A percentile compares a stretch with the other conserved stretches of the same genome.
phyloP scores from a whole-genome alignment of 306 rosid species.

The Cucurbita maxima region DNA sequence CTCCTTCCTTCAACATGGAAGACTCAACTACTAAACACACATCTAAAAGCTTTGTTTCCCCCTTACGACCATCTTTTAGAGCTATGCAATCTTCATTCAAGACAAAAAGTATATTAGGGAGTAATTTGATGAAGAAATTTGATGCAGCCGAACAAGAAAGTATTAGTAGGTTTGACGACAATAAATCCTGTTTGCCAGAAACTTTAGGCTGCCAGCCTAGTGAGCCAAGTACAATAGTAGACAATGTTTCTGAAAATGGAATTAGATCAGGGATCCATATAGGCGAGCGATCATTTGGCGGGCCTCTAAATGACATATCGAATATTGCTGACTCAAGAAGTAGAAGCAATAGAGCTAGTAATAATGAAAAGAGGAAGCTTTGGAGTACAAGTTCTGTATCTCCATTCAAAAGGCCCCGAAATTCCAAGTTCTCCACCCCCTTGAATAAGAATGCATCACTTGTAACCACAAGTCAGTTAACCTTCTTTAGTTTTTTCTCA shows the following conservation, averaged over 20 bases:
- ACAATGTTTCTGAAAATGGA: constrained; percentile 20
- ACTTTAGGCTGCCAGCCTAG: constrained; percentile 9
- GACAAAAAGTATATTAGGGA: constrained; percentile 26
- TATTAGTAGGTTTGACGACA: constrained; percentile 14
- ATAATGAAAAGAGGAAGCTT: constrained; percentile 41
- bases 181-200: constrained; percentile 22
- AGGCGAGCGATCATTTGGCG: constrained; percentile 18
- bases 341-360: constrained; percentile 15
- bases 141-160: constrained; percentile 44
- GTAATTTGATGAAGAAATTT: constrained; percentile 49
- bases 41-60: constrained; percentile 27
- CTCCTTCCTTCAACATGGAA: constrained; percentile 17
- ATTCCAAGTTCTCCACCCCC: constrained; percentile 32
- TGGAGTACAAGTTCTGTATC: constrained; percentile 35
- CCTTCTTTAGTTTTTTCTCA: not conserved
- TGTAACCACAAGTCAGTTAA: constrained; percentile 32
- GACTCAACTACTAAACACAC: constrained; percentile 7
- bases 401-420: constrained; percentile 78
- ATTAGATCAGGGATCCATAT: constrained; percentile 20
- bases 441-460: constrained; percentile 22
- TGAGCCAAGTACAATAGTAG: constrained; percentile 1
- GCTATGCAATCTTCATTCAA: constrained; percentile 22
- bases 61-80: constrained; percentile 25
- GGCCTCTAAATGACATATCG: constrained; percentile 52
- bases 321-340: constrained; percentile 24